Conservation (phyloP, 495 filamentous ascomycete species). For the Lasiosphaeria ovina region DNA sequence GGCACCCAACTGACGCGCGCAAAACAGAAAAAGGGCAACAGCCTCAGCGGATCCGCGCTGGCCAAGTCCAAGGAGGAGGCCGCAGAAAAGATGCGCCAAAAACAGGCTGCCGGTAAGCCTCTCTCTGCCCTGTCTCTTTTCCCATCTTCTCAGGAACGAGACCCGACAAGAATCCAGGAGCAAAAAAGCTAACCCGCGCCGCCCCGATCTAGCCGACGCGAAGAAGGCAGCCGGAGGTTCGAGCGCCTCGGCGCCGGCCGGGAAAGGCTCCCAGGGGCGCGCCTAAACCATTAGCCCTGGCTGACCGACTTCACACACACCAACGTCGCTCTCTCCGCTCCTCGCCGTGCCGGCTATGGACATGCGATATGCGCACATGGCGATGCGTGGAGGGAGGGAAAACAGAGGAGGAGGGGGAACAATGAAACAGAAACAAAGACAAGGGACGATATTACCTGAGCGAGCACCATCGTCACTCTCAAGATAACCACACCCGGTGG, state of each 20-base stretch:
- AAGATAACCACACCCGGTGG: too few relatives aligned
- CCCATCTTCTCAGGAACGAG: not conserved
- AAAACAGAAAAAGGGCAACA: conserved; percentile 59
- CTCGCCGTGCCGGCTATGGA: too few relatives aligned
- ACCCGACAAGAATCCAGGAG: not conserved
- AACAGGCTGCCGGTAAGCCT: conserved; percentile 76
- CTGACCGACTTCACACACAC: too few relatives aligned
- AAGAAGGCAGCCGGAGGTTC: conserved; percentile 35
- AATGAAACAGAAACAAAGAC: too few relatives aligned
- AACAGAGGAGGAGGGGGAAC: too few relatives aligned
- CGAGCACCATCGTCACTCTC: too few relatives aligned
- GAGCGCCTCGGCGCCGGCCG: not conserved
- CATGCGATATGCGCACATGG: too few relatives aligned
- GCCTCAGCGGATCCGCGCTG: conserved; percentile 66
- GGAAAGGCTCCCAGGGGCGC: not conserved
- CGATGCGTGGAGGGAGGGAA: too few relatives aligned
- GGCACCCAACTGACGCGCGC: not conserved
- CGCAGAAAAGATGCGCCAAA: conserved; percentile 84
- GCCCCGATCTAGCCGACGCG: conserved; percentile 44
- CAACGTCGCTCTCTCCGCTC: too few relatives aligned
- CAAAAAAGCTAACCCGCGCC: not conserved
- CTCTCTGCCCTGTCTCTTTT: not conserved
- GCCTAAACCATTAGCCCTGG: not conserved
- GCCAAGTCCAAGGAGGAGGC: conserved; percentile 69
- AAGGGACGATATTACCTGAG: too few relatives aligned